phyloP scores from a whole-genome alignment of 352 stramenopile species.

The Pythium phragmiticola region DNA sequence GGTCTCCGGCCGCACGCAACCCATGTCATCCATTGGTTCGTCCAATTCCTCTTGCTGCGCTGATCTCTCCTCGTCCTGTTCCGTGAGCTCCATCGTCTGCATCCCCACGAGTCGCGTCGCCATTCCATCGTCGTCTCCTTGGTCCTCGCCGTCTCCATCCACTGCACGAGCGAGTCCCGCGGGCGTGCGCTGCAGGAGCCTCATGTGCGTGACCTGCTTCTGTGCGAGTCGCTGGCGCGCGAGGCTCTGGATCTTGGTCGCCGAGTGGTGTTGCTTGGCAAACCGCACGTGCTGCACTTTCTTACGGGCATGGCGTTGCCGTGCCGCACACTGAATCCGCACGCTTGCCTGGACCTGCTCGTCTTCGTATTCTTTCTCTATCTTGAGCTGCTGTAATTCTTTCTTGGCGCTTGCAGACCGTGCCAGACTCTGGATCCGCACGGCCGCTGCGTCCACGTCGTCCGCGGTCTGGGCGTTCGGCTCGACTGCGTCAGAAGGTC shows the following conservation, averaged over 20 bases:
- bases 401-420: slow-evolving; percentile 10
- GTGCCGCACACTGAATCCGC: slow-evolving; percentile 54
- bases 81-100: slow-evolving; percentile 3
- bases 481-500: not conserved
- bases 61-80: slow-evolving; percentile 1
- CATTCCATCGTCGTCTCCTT: not conserved
- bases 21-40: not conserved
- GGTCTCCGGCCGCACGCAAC: slow-evolving; percentile 36
- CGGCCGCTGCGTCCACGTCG: slow-evolving; percentile 22
- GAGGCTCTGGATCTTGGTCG: slow-evolving; percentile 35
- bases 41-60: slow-evolving; percentile 1
- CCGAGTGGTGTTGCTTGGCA: slow-evolving; percentile 24
- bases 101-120: not conserved
- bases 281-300: slow-evolving; percentile 33
- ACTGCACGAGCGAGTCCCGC: slow-evolving; percentile 25
- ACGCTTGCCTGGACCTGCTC: slow-evolving; percentile 22
- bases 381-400: slow-evolving; percentile 23
- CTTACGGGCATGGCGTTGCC: slow-evolving; percentile 34
- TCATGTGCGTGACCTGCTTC: slow-evolving; percentile 34
- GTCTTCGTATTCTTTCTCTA: slow-evolving; percentile 23
- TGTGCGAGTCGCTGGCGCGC: slow-evolving; percentile 48
- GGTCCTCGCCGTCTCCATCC: slow-evolving; percentile 9
- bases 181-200: slow-evolving; percentile 28
- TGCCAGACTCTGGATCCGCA: slow-evolving; percentile 41
- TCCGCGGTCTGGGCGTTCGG: not conserved